These are phyloP conservation scores for Microcyclospora pomicola DNA, from an alignment of 2,329 filamentous ascomycete species.

Conservation along the genomic window DNA sequence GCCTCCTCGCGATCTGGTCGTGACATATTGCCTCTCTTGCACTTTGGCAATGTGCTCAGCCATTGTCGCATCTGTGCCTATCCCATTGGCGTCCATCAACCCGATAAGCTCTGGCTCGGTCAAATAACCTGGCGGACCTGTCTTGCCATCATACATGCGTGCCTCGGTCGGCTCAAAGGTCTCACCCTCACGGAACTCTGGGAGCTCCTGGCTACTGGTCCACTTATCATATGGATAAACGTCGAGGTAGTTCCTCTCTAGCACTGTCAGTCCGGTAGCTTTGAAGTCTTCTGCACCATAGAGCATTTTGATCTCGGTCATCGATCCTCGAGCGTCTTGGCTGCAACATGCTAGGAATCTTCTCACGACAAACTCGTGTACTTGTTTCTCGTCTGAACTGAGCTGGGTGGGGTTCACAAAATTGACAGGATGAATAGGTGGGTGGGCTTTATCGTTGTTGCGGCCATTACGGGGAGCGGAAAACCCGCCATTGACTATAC, in stretches of 20 bases:
- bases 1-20: conserved; percentile 39
- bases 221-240: conserved; percentile 95
- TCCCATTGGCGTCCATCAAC: conserved; percentile 96
- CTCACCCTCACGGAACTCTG: conserved; percentile 66
- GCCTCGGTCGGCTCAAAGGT: conserved; percentile 78
- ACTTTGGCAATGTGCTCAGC: conserved; percentile 96
- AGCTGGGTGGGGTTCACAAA: conserved; percentile 53
- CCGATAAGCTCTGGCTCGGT: conserved; percentile 92
- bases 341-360: conserved; percentile 93
- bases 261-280: conserved; percentile 68
- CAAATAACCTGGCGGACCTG: conserved; percentile 67
- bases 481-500: conserved; percentile 61
- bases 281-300: conserved; percentile 77
- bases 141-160: conserved; percentile 82
- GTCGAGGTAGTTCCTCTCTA: conserved; percentile 84
- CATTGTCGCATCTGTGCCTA: conserved; percentile 98
- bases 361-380: conserved; percentile 87
- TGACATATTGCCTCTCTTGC: conserved; percentile 76
- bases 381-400: conserved; percentile 47
- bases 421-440: conserved; percentile 91
- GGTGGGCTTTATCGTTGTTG: conserved; percentile 93
- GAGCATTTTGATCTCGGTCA: conserved; percentile 69
- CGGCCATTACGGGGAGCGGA: conserved; percentile 66
- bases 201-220: conserved; percentile 74
- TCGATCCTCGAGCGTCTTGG: conserved; percentile 76